Base-by-base conservation (phyloP, 1,139 yeast species). In the Diutina neorugosa region DNA sequence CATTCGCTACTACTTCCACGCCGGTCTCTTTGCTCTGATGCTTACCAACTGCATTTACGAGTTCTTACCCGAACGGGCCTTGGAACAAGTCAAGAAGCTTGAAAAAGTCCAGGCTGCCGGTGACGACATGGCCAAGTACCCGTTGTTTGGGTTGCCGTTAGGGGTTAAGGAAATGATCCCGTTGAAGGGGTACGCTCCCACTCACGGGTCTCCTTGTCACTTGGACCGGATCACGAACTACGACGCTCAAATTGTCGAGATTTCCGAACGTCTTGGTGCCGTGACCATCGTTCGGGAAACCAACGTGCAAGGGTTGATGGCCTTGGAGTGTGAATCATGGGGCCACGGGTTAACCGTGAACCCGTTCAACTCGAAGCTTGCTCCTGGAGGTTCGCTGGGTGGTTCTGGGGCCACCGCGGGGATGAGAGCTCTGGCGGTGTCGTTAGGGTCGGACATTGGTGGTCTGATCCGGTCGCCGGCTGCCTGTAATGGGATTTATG, bases 391-490 rank as follows among this genome's bases (percentile, higher is more conserved):
- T 2, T 62, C 66, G 5, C 62, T 65, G 1, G 60, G 64, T 42
- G 69, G 69, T 4, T 69, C 65, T 53, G 69, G 68, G 31, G 64
- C 61, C 2, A 55, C 63, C 31, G 60, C 60, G 34, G 66, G 63
- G 3, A 55, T 63, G 51, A 59, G 61, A 42, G 70, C 66, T 19
- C 56, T 62, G 44, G 59, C 63, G 8, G 57, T 66, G 51, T 69
- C 69, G 1, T 53, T 81, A 47, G 85, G 86, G 9, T 78, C 84
- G 16, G 86, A 82, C 63, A 79, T 82, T 58, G 87, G 86, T 14
- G 87, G 86, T 5, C 72, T 80, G 34, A 78, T 82, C 52, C 67
- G 86, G 53, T 71, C 72, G 54, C 87, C 87, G 2, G 77, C 84
- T 3, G 69, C 76, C 11, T 75, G 75, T 56, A 74, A 77, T 52